Evolutionary conservation across 352 stramenopile species (phyloP).

Genomic region (Phytophthora europaea): DNA sequence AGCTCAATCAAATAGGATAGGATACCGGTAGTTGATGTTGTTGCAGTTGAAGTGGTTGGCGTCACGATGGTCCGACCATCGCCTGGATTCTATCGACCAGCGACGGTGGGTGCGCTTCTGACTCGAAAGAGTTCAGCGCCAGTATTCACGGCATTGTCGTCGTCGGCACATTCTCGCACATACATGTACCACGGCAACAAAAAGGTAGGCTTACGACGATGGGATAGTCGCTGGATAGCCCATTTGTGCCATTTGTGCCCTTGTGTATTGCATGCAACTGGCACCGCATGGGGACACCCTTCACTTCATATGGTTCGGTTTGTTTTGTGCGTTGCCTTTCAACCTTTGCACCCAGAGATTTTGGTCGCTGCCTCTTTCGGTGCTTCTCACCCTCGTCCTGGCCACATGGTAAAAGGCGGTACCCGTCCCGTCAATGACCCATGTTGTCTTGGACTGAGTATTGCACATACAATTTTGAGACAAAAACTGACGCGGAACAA

Average conservation of each 20-base stretch:
- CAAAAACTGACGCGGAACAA: slow-evolving; percentile 3
- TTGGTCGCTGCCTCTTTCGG: neutral
- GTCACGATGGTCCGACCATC: slow-evolving; percentile 29
- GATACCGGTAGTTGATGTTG: neutral
- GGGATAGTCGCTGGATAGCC: slow-evolving; percentile 22
- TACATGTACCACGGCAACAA: slow-evolving; percentile 3
- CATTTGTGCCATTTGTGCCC: slow-evolving; percentile 1
- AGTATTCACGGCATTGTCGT: neutral
- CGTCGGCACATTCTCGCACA: neutral
- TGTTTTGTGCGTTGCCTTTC: neutral
- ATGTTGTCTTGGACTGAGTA: slow-evolving; percentile 10
- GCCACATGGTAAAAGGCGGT: neutral
- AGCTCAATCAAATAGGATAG: neutral
- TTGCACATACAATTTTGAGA: slow-evolving; percentile 16
- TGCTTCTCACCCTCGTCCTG: neutral
- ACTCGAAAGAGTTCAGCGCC: slow-evolving; percentile 27
- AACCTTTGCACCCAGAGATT: neutral
- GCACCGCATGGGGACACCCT: neutral
- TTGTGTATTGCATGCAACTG: slow-evolving; percentile 2
- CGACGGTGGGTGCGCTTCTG: slow-evolving; percentile 31
- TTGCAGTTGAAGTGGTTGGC: neutral
- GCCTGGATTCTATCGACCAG: slow-evolving; percentile 33
- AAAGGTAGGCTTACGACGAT: slow-evolving; percentile 18
- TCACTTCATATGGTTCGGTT: neutral
- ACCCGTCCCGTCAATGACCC: slow-evolving; percentile 7